Evolutionary conservation across 441 rosid species (phyloP).

Genomic region (Adansonia madagascariensis): DNA sequence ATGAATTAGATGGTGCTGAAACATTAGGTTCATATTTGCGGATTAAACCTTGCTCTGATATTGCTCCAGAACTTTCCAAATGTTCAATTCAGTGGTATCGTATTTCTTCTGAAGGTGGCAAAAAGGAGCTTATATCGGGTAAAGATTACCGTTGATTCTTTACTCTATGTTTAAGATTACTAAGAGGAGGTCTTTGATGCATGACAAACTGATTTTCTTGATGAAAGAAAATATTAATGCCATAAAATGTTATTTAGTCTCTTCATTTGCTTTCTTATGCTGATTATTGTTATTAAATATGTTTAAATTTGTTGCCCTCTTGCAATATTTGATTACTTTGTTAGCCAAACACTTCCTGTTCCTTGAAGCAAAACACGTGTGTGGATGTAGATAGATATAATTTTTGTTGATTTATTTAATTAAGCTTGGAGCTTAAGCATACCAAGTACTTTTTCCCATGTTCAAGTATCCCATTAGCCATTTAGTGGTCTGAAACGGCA

Average conservation of each 20-base stretch:
- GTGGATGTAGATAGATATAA: background rate
- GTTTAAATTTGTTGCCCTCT: background rate
- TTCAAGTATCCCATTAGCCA: background rate
- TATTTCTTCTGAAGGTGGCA: slow-evolving; percentile 70
- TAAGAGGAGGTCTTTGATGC: too few relatives aligned
- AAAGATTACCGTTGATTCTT: background rate
- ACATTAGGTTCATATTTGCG: slow-evolving; percentile 75
- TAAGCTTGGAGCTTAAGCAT: slow-evolving; percentile 6
- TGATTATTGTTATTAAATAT: background rate
- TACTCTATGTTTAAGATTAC: background rate
- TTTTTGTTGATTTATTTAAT: background rate
- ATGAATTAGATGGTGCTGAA: slow-evolving; percentile 88
- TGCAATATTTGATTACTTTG: background rate
- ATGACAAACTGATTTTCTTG: background rate
- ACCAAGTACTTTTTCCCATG: background rate
- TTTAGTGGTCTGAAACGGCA: background rate
- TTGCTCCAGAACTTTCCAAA: slow-evolving; percentile 70
- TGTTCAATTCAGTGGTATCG: slow-evolving; percentile 89
- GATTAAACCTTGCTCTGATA: slow-evolving; percentile 63
- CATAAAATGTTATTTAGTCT: background rate
- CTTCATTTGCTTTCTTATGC: background rate
- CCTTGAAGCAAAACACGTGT: background rate
- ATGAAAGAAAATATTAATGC: background rate
- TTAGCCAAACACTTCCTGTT: background rate
- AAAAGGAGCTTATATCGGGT: slow-evolving; percentile 92